Base-by-base conservation (phyloP, 768 basidiomycete species). In the Nevesoporus exiguus region DNA sequence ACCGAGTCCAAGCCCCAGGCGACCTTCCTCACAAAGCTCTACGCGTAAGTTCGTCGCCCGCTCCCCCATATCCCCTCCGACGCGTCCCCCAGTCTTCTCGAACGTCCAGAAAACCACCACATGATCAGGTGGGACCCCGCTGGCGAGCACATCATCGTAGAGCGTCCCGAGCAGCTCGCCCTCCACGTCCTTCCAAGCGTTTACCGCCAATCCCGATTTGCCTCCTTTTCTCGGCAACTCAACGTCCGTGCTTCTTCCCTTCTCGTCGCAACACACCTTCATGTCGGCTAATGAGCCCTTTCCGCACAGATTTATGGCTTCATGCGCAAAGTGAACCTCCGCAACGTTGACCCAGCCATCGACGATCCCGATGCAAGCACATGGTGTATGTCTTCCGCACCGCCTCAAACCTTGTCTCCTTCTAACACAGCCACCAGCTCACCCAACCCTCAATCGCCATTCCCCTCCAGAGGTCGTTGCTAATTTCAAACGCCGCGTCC, bases 71-170 rank as follows among this genome's bases (percentile, higher is more conserved):
- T 62, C 47, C 62, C 60, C 49, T 61, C 60, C 51, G 31, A 58
- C 59, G 59, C 62, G 61, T 57, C 52, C 24, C 39, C 58, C 65
- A 93, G 91, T 48, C 85, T 93, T 47, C 84, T 93, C 67, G 92
- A 93, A 71, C 86, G 91, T 45, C 83, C 88, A 53, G 93, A 95
- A 73, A 94, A 95, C 73, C 90, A 94, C 63, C 90, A 93, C 71
- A 95, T 96, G 89, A 95, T 97, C 70, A 88, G 93, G 49, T 97
- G 93, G 93, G 93, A 94, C 68, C 86, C 88, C 15, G 85, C 86
- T 21, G 94, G 93, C 57, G 90, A 93, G 69, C 89, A 93, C 66
- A 95, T 97, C 78, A 93, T 97, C 73, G 93, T 97, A 51, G 93
- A 95, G 67, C 78, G 89, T 30, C 94, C 93, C 59, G 91, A 93